These are phyloP conservation scores for Saitozyma sp. DNA, from an alignment of 768 basidiomycete species.

Conservation along the genomic window DNA sequence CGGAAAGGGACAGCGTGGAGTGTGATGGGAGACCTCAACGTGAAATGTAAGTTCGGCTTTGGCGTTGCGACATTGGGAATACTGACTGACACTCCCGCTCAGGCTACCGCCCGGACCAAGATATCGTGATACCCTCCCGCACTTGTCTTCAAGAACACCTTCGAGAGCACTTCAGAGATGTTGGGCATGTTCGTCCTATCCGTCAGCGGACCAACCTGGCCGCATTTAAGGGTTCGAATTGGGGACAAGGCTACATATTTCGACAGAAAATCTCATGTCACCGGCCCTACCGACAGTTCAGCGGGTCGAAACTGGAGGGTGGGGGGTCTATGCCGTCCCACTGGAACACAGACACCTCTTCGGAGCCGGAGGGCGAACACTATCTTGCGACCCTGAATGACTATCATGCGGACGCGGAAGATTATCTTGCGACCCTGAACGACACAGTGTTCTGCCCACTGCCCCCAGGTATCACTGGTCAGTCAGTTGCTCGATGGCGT, in stretches of 20 bases:
- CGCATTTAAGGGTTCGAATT: constrained; percentile 36
- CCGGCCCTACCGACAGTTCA: constrained; percentile 16
- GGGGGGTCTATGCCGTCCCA: not conserved
- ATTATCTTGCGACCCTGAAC: constrained; percentile 31
- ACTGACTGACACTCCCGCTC: not conserved
- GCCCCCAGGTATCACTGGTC: constrained; percentile 33
- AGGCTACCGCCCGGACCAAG: constrained; percentile 24
- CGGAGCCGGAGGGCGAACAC: too few relatives aligned
- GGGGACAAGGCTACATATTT: constrained; percentile 34
- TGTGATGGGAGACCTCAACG: constrained; percentile 10
- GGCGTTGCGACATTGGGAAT: not conserved
- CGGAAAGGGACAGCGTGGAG: constrained; percentile 5
- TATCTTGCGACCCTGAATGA: too few relatives aligned
- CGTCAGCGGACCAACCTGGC: constrained; percentile 26
- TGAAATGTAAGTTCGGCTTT: constrained; percentile 10
- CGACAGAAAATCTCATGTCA: constrained; percentile 24
- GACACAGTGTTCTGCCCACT: constrained; percentile 38
- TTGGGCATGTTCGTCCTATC: constrained; percentile 27
- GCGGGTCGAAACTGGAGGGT: constrained; percentile 1
- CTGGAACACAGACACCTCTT: constrained; percentile 23
- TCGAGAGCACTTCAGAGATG: constrained; percentile 24
- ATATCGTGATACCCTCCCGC: constrained; percentile 43
- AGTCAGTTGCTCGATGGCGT: not conserved
- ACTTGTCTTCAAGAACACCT: constrained; percentile 37
- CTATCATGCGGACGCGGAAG: constrained; percentile 15